Base-by-base conservation (phyloP, 106 monocot species). In the Triglochin maritima region DNA sequence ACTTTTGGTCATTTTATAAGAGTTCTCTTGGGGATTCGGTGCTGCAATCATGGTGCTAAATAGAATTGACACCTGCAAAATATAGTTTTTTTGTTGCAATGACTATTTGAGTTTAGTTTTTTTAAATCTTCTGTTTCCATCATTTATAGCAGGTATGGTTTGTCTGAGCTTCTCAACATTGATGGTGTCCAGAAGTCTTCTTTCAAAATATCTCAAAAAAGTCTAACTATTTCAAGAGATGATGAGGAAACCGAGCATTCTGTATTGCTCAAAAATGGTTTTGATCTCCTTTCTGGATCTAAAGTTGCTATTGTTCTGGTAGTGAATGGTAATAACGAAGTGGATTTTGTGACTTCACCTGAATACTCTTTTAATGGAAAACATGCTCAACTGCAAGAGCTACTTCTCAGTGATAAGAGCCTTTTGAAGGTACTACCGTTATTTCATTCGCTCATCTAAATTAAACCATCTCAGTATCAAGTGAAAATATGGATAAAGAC, bases 251-350 rank as follows among this genome's bases (percentile, higher is more conserved):
- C 46, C 14, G 60, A 69, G 29, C 62, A 71, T n/a, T 61, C 57
- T 82, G 69, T 71, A 65, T 60, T 79, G 50, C 66, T 57, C 29
- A 66, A 76, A 61, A 58, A 51, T 52, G 88, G 88, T 13, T 45
- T 49, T 14, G 51, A 72, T 12, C 65, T 82, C 5, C 60, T 81
- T 82, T 7, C 10, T 49, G 73, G 77, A 52, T 71, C 69, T 49
- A 88, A 88, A 82, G 82, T 58, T 74, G 82, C 84, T 60, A 77
- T 80, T 64, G 48, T 82, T 67, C 48, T 88, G 12, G 42, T 87
- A 63, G 44, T 55, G 49, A 64, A 75, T 70, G 67, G 74, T 43
- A 42, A 59, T 14, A 57, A 59, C 11, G 13, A n/a, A 56, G 12
- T n/a, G 51, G 62, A 42, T 42, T 63, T 44, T 45, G 44, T 1